These are phyloP conservation scores for Biscogniauxia sp. DNA, from an alignment of 2,329 filamentous ascomycete genomes.

Conservation along the genomic window DNA sequence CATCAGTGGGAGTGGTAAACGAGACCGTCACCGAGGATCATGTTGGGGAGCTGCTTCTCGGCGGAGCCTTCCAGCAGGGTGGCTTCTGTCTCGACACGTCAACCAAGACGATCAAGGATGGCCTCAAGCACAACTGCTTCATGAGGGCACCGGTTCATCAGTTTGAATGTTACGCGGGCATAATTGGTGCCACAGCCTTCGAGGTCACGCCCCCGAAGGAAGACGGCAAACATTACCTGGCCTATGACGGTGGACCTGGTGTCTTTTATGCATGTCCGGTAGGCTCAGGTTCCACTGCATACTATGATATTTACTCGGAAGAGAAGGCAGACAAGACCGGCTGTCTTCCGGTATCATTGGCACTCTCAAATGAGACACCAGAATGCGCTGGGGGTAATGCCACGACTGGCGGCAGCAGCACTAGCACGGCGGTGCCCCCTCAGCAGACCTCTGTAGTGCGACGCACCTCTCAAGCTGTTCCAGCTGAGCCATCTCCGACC, in stretches of 20 bases:
- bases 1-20: conserved; percentile 24
- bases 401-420: background rate
- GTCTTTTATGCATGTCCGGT: conserved; percentile 28
- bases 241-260: conserved; percentile 22
- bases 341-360: conserved; percentile 23
- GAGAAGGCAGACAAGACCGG: conserved; percentile 19
- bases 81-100: conserved; percentile 26
- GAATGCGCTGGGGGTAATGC: conserved; percentile 13
- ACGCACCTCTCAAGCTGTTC: conserved; percentile 2
- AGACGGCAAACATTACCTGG: conserved; percentile 23
- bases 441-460: background rate
- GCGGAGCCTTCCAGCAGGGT: conserved; percentile 27
- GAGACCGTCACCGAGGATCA: conserved; percentile 26
- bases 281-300: conserved; percentile 12
- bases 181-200: conserved; percentile 24
- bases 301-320: conserved; percentile 27
- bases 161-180: conserved; percentile 28
- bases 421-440: background rate
- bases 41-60: conserved; percentile 24
- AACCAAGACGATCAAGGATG: conserved; percentile 25
- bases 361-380: conserved; percentile 19
- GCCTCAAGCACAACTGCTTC: conserved; percentile 28
- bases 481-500: conserved; percentile 1
- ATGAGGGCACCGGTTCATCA: conserved; percentile 24
- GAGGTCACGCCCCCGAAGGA: conserved; percentile 13